Conservation (phyloP, 148 eudicot genomes). For the Hydrangea macrophylla region DNA sequence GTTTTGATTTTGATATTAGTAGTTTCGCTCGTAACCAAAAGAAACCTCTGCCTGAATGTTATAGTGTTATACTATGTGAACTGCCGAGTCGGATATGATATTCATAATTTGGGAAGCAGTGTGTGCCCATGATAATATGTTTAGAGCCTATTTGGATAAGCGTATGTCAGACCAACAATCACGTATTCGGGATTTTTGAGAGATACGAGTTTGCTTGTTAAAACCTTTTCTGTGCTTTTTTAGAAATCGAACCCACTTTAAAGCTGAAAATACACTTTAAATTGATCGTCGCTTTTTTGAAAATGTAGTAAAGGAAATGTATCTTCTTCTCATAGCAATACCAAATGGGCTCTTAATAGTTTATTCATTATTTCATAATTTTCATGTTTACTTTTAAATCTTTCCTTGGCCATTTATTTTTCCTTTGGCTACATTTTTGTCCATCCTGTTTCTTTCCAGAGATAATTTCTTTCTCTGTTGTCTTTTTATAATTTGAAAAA, state of each 20-base stretch:
- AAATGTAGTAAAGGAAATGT: too few relatives aligned
- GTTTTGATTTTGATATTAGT: background rate
- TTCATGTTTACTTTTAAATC: background rate
- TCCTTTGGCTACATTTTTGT: background rate
- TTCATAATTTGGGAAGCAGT: background rate
- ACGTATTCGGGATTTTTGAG: too few relatives aligned
- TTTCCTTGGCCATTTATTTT: conserved; percentile 1
- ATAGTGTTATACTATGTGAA: background rate
- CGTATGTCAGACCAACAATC: too few relatives aligned
- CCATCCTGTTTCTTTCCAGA: background rate
- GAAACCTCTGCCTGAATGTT: background rate
- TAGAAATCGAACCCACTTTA: too few relatives aligned
- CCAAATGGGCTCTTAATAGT: background rate
- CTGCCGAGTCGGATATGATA: background rate
- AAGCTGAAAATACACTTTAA: too few relatives aligned
- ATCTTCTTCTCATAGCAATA: too few relatives aligned
- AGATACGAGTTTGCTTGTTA: too few relatives aligned
- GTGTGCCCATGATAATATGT: background rate
- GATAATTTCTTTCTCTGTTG: background rate
- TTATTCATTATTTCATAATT: background rate
- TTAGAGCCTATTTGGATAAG: too few relatives aligned
- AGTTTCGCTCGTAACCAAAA: background rate
- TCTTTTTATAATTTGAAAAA: conserved; percentile 9
- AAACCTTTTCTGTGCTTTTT: too few relatives aligned
- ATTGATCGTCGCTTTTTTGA: too few relatives aligned